Evolutionary conservation across 768 basidiomycete species (phyloP), one percentile per base, ranked within the genome.

Genomic region (Fomitopsis serialis): DNA sequence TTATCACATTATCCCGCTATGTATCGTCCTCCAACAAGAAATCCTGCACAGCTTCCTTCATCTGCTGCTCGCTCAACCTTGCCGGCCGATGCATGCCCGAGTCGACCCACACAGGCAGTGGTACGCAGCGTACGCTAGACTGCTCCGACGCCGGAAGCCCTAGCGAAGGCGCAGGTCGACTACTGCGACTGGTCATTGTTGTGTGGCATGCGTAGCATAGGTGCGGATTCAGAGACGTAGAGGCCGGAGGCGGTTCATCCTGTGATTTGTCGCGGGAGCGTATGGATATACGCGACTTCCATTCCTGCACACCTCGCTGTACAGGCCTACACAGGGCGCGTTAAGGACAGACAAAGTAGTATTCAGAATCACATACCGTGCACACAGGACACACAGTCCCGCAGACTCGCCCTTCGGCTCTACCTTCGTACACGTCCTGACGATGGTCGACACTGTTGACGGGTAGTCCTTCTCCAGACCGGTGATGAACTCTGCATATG

Each of bases 401-500:
- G 68, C 67, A 0, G 80, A 70, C 2, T 68, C 72, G 50, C 78
- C 68, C 64, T 87, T 91, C 0, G 91, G 82, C 9, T 82, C 76
- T 24, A 93, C 68, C 67, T 93, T 93, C 5, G 77, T 82, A 61
- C 87, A 89, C 1, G 91, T 92, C 34, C 87, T 80, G 22, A 82
- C 82, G 47, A 93, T 87, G 0, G 91, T 83, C 8, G 89, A 91
- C 11, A 92, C 91, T 0, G 91, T 93, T 0, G 90, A 89, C 3
- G 91, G 91, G 65, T 87, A 93, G 65, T 92, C 84, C 48, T 77
- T 80, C 68, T 93, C 91, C 25, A 93, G 64, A 2, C 89, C 85
- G 19, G 86, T 68, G 53, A 93, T 88, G 60, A 92, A 93, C 64
- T 85, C 91, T 91, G 52, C 11, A 11, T 10, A 24, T 50, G 23